These are phyloP conservation scores for Pascua sp. DNA, from an alignment of 1,284 basidiomycete species.

Conservation along the genomic window DNA sequence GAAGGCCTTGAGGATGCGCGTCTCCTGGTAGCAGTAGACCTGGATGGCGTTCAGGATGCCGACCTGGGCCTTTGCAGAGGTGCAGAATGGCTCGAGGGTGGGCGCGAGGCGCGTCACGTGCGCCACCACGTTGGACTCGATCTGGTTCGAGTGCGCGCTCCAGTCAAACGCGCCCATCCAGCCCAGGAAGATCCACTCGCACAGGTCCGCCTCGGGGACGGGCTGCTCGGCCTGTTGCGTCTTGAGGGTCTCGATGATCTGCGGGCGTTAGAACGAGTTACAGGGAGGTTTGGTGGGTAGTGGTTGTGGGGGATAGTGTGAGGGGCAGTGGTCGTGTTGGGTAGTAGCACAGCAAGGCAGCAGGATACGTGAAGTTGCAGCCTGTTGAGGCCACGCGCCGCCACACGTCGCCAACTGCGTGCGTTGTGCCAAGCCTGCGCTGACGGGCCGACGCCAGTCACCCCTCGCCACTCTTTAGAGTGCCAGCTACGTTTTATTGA, in stretches of 20 bases:
- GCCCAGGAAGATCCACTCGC: constrained; percentile 86
- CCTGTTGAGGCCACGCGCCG: too few species aligned
- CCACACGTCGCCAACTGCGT: too few species aligned
- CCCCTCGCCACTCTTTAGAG: too few species aligned
- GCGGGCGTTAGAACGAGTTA: constrained; percentile 2
- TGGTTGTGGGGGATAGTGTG: too few species aligned
- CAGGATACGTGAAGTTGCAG: too few species aligned
- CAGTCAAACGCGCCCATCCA: constrained; percentile 82
- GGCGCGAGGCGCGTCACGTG: constrained; percentile 77
- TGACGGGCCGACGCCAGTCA: too few species aligned
- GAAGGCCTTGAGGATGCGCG: constrained; percentile 88
- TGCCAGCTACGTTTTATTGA: too few species aligned
- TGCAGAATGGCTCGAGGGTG: constrained; percentile 82
- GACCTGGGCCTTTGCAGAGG: constrained; percentile 81
- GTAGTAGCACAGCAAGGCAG: too few species aligned
- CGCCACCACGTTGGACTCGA: constrained; percentile 75
- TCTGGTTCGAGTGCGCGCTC: constrained; percentile 81
- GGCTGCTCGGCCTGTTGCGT: constrained; percentile 53
- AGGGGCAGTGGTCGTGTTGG: too few species aligned
- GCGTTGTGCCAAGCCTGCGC: too few species aligned
- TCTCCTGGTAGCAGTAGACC: constrained; percentile 91
- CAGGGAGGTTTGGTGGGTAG: too few species aligned
- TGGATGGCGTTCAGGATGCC: constrained; percentile 89
- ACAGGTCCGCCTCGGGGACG: constrained; percentile 76
- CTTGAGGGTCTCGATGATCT: constrained; percentile 75